A percentile compares a stretch with the other conserved stretches of the same genome.
Conservation (phyloP, 352 stramenopile species). For the Globisporangium viniferum region DNA sequence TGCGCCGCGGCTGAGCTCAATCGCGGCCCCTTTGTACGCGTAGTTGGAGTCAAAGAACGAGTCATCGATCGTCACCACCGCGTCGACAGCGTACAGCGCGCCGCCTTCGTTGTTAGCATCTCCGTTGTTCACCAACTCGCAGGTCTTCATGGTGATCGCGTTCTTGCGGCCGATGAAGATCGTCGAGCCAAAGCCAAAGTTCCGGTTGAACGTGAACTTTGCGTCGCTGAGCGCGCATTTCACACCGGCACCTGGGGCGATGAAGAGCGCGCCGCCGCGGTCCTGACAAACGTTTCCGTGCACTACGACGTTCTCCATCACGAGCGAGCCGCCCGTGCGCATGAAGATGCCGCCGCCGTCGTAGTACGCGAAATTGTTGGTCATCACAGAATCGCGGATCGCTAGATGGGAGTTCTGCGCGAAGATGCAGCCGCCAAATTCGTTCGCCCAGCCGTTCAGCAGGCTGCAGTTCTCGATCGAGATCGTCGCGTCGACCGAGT, state of each 20-base stretch:
- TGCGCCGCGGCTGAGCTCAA: constrained; percentile 41
- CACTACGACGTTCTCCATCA: constrained; percentile 21
- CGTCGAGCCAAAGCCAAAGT: constrained; percentile 44
- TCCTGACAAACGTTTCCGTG: constrained; percentile 40
- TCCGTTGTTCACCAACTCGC: constrained; percentile 33
- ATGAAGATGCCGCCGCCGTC: constrained; percentile 59
- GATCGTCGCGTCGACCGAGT: constrained; percentile 25
- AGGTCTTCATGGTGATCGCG: constrained; percentile 19
- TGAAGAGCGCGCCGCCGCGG: constrained; percentile 40
- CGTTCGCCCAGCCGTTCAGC: constrained; percentile 25
- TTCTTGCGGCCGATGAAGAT: constrained; percentile 62
- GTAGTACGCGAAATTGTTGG: constrained; percentile 53
- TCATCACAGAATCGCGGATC: constrained; percentile 27
- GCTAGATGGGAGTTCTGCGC: constrained; percentile 19
- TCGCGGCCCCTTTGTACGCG: constrained; percentile 37
- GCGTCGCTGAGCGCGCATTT: constrained; percentile 23
- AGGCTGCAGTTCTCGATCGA: constrained; percentile 35
- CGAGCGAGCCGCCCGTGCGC: constrained; percentile 24
- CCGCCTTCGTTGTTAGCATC: constrained; percentile 38
- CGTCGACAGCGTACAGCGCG: constrained; percentile 43
- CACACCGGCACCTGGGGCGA: constrained; percentile 34
- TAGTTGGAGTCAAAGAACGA: constrained; percentile 41
- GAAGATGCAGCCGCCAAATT: constrained; percentile 61
- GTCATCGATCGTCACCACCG: constrained; percentile 25
- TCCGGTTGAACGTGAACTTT: constrained; percentile 40